A percentile compares a stretch with the other conserved stretches of the same genome.
phyloP scores from a whole-genome alignment of 225 moss, liverwort and hornwort genomes.

The Physcomitrium patens region DNA sequence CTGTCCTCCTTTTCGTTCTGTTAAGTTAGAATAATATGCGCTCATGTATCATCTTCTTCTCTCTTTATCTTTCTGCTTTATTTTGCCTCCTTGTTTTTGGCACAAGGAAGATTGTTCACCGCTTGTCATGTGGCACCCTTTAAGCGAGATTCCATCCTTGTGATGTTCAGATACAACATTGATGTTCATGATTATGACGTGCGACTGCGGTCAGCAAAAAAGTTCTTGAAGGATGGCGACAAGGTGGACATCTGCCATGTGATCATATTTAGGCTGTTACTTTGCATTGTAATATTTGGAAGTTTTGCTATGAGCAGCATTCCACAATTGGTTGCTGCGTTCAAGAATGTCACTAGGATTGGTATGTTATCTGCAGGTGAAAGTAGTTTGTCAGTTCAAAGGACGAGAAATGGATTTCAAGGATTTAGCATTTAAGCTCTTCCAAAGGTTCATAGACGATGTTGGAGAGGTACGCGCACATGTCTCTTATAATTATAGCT shows the following conservation, averaged over 20 bases:
- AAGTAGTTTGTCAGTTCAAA: conserved; percentile 98
- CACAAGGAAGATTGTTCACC: too few species aligned
- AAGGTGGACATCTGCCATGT: conserved; percentile 55
- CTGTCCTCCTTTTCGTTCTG: conserved; percentile 1
- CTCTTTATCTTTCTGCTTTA: too few species aligned
- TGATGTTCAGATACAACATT: conserved; percentile 82
- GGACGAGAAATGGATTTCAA: conserved; percentile 99
- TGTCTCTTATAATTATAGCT: conserved; percentile 19
- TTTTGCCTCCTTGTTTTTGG: too few species aligned
- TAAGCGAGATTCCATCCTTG: not conserved
- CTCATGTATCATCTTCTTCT: not conserved
- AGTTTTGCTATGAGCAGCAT: conserved; percentile 5
- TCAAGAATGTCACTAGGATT: not conserved
- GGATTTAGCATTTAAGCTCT: conserved; percentile 89
- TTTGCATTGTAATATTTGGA: not conserved
- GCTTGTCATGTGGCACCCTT: too few species aligned
- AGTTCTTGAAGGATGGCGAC: conserved; percentile 88
- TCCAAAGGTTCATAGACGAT: conserved; percentile 80
- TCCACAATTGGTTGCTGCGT: not conserved
- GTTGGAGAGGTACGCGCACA: conserved; percentile 64
- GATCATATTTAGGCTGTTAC: not conserved
- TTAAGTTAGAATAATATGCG: not conserved
- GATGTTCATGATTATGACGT: conserved; percentile 98
- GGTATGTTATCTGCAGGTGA: conserved; percentile 63
- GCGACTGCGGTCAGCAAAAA: conserved; percentile 84